Conservation (phyloP, 2,329 filamentous ascomycete species). For the Sporothrix dimorphospora region DNA sequence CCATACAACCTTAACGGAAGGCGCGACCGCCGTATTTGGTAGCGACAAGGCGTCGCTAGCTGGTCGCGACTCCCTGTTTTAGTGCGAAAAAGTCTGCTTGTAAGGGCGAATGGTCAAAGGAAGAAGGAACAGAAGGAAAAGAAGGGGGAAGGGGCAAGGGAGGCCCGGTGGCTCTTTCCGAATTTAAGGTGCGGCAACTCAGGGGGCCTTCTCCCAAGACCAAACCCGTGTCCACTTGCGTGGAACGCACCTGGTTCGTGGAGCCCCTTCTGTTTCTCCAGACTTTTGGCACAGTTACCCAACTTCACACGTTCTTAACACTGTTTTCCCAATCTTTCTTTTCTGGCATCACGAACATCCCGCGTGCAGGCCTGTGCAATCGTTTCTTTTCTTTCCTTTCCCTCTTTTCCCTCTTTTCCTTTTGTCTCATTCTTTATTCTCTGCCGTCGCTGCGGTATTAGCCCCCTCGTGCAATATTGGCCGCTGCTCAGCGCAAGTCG, state of each 20-base stretch:
- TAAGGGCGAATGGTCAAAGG: background rate
- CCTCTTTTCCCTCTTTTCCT: background rate
- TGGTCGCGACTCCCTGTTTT: conserved; percentile 22
- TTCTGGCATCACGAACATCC: conserved; percentile 15
- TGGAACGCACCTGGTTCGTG: conserved; percentile 7
- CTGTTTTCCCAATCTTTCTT: conserved; percentile 2
- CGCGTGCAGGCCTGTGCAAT: conserved; percentile 6
- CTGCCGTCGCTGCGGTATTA: background rate
- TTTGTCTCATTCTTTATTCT: background rate
- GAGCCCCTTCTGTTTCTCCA: conserved; percentile 23
- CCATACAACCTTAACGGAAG: conserved; percentile 6
- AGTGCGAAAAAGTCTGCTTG: conserved; percentile 19
- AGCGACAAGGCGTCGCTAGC: conserved; percentile 5
- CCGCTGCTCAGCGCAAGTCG: conserved; percentile 11
- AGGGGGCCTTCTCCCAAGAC: conserved; percentile 8
- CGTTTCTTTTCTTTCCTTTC: background rate
- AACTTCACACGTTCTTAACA: background rate
- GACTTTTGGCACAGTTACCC: conserved; percentile 13
- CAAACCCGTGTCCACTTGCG: conserved; percentile 7
- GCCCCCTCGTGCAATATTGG: background rate
- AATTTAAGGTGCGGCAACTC: conserved; percentile 22
- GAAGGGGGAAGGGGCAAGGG: background rate
- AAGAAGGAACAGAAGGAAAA: background rate
- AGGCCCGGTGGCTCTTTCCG: conserved; percentile 15
- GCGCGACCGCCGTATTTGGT: background rate